A percentile compares a stretch with the other conserved stretches of the same genome.
Conservation (phyloP, 495 filamentous ascomycete genomes). For the Penicillium paxilli region DNA sequence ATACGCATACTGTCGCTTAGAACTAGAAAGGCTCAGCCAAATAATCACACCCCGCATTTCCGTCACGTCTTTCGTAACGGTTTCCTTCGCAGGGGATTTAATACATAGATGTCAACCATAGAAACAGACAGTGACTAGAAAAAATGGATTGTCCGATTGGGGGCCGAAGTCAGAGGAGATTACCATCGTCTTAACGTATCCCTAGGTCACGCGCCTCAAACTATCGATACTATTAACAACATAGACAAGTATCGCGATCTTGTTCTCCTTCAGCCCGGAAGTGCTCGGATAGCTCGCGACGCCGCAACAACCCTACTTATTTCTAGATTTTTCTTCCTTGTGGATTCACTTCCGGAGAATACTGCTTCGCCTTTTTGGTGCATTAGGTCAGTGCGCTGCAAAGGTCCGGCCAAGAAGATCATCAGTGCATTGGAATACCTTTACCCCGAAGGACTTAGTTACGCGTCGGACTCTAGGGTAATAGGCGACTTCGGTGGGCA, state of each 20-base stretch:
- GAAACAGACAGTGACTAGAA: constrained; percentile 19
- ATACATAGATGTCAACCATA: constrained; percentile 25
- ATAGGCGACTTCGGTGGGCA: constrained; percentile 11
- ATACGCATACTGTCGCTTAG: constrained; percentile 18
- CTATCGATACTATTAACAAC: constrained; percentile 13
- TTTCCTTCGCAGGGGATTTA: constrained; percentile 20
- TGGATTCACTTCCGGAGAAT: constrained; percentile 6
- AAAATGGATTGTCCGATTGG: constrained; percentile 10
- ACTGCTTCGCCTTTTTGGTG: constrained; percentile 15
- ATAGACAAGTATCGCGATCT: constrained; percentile 26
- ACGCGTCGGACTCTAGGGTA: constrained; percentile 12
- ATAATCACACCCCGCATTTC: constrained; percentile 12
- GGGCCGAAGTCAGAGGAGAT: constrained; percentile 3
- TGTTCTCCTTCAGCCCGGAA: constrained; percentile 15
- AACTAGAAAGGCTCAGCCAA: constrained; percentile 7
- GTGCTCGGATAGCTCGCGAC: constrained; percentile 14
- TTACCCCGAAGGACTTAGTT: constrained; percentile 11
- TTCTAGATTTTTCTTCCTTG: constrained; percentile 20
- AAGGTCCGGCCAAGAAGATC: constrained; percentile 11
- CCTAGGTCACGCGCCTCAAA: neutral
- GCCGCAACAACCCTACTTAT: constrained; percentile 17
- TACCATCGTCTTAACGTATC: neutral
- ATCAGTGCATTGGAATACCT: constrained; percentile 14
- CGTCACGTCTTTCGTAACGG: constrained; percentile 22
- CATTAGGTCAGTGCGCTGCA: constrained; percentile 17